phyloP scores from a whole-genome alignment of 371 early-diverging fungal species.

The Zopfochytrium polystomum region DNA sequence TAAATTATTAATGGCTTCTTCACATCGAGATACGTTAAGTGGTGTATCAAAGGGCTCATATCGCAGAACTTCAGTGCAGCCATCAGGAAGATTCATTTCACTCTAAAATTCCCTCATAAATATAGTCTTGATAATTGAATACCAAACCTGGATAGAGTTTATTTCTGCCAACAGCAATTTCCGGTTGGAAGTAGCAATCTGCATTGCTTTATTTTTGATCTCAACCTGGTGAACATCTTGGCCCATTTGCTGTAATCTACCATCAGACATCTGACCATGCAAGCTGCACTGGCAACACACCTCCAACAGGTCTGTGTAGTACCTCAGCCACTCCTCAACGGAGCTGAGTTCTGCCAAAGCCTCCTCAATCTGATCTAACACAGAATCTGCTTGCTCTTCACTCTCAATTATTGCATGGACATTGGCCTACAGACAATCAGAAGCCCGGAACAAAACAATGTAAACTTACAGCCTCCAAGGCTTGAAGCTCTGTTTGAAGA shows the following conservation, averaged over 20 bases:
- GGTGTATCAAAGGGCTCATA: constrained; percentile 79
- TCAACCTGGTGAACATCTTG: constrained; percentile 94
- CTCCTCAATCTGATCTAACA: constrained; percentile 76
- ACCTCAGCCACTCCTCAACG: constrained; percentile 80
- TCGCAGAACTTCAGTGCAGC: constrained; percentile 67
- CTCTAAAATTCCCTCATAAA: constrained; percentile 30
- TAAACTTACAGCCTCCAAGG: constrained; percentile 64
- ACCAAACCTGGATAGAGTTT: constrained; percentile 65
- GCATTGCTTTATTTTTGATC: constrained; percentile 84
- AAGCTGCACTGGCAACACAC: constrained; percentile 43
- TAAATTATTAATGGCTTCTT: constrained; percentile 73
- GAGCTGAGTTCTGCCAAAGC: constrained; percentile 73
- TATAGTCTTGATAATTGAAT: neutral
- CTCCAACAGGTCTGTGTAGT: constrained; percentile 84
- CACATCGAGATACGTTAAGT: constrained; percentile 72
- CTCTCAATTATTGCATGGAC: constrained; percentile 91
- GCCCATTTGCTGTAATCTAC: constrained; percentile 70
- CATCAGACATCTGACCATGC: neutral
- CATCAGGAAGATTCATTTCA: constrained; percentile 63
- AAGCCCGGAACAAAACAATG: neutral
- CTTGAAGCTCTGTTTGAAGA: constrained; percentile 60
- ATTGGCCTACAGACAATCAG: constrained; percentile 61
- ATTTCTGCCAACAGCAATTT: constrained; percentile 75
- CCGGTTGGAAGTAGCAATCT: constrained; percentile 83
- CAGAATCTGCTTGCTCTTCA: constrained; percentile 76